Base-by-base conservation (phyloP, 164 flowering plant genomes). In the Vitis rotundifolia region DNA sequence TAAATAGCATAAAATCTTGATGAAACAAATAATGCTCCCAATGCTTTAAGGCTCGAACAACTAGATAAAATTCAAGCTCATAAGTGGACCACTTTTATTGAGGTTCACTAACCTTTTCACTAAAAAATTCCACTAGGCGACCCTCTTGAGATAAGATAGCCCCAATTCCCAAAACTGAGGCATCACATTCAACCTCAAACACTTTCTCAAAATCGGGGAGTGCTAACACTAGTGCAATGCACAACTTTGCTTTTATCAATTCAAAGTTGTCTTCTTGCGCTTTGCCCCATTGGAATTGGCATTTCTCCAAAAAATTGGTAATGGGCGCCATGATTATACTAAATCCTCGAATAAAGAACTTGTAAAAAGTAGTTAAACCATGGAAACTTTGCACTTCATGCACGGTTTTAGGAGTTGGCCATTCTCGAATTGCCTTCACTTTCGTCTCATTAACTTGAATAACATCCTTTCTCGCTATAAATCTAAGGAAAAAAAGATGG, bases 81-180 rank as follows among this genome's bases (percentile, higher is more conserved):
- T 66, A 67, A 3, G 65, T 72, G 5, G 50, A 6, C 57, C 15
- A 64, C n/a, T 11, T 44, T 47, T 62, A 44, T 2, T 56, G 22
- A 13, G 76, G 50, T 6, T 68, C 63, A 62, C 29, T 44, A 13
- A 74, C 57, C n/a, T 74, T 74, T n/a, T 68, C 64, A 49, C 69
- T 62, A 15, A 19, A 54, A 44, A 65, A 71, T 1, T 54, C 71
- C 6, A 70, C 4, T 6, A 66, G 74, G 6, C 49, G 6, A 1
- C 48, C 50, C 2, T 67, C 71, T 62, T 68, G 76, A 0, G 63
- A 49, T 7, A 72, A 11, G 3, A 70, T 59, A 3, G 3, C 61
- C 1, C 65, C 75, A 4, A 66, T 16, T 14, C 69, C 69, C 0
- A 48, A 15, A 1, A 9, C 9, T 10, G 57, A 55, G 1, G 75